Evolutionary conservation across 2,329 filamentous ascomycete species (phyloP).

Genomic region (Didymella arachidicola): DNA sequence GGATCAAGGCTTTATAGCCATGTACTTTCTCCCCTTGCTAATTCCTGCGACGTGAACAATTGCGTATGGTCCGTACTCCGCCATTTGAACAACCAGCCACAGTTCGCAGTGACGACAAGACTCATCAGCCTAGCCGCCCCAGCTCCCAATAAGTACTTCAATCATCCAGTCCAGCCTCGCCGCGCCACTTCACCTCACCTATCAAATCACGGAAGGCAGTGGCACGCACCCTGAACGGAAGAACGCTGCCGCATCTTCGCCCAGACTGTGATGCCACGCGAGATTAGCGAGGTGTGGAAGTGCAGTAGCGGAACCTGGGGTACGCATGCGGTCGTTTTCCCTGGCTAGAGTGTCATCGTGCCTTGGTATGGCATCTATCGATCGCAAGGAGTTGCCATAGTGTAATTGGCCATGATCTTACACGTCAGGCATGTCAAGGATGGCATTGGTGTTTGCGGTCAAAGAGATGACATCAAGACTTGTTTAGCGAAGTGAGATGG

Average conservation of each 20-base stretch:
- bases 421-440: background rate
- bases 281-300: slow-evolving; percentile 5
- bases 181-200: background rate
- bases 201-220: background rate
- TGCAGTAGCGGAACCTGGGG: slow-evolving; percentile 5
- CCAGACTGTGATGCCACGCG: slow-evolving; percentile 2
- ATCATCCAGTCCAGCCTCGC: background rate
- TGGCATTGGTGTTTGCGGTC: background rate
- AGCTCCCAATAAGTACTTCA: background rate
- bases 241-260: slow-evolving; percentile 4
- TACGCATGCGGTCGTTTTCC: background rate
- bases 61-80: background rate
- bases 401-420: background rate
- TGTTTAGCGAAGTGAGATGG: slow-evolving; percentile 7
- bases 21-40: background rate
- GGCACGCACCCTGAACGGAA: background rate
- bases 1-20: slow-evolving; percentile 5
- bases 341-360: background rate
- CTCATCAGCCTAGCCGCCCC: slow-evolving; percentile 1
- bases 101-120: slow-evolving; percentile 13
- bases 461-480: slow-evolving; percentile 17
- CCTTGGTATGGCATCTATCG: background rate
- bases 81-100: background rate
- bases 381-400: background rate
- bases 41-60: background rate